These are phyloP conservation scores for Coemansia javaensis DNA, from an alignment of 192 early-diverging fungal species.

Conservation along the genomic window DNA sequence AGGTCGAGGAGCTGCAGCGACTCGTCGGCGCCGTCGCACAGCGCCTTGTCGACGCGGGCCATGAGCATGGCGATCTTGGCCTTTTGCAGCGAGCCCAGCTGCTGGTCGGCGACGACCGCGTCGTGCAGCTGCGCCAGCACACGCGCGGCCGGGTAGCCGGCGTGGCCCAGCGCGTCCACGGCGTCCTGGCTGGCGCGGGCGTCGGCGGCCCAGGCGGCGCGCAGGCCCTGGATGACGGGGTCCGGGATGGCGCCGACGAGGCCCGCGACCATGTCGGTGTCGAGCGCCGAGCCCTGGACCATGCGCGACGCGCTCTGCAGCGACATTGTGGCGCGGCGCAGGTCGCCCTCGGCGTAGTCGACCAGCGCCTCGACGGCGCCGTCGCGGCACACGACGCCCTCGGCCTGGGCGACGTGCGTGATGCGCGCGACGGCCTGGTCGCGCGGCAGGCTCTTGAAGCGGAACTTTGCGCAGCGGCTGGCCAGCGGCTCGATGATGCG, in stretches of 20 bases:
- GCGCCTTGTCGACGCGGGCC: slow-evolving; percentile 63
- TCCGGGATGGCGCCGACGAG: slow-evolving; percentile 74
- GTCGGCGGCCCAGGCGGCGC: slow-evolving; percentile 52
- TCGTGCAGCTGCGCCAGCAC: slow-evolving; percentile 74
- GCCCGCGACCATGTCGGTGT: slow-evolving; percentile 57
- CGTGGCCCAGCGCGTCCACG: slow-evolving; percentile 57
- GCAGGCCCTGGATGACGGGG: slow-evolving; percentile 56
- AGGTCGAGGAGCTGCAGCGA: slow-evolving; percentile 76
- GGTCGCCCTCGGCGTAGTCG: slow-evolving; percentile 77
- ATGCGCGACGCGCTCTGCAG: slow-evolving; percentile 79
- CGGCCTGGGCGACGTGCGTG: slow-evolving; percentile 58
- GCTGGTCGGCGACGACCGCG: slow-evolving; percentile 56
- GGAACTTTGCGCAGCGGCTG: slow-evolving; percentile 92
- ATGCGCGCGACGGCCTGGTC: slow-evolving; percentile 60
- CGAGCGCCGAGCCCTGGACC: slow-evolving; percentile 52
- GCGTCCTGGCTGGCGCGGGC: slow-evolving; percentile 51
- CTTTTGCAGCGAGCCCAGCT: slow-evolving; percentile 67
- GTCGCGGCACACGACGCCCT: slow-evolving; percentile 52
- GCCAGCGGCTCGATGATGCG: slow-evolving; percentile 92
- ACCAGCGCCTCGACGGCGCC: slow-evolving; percentile 61
- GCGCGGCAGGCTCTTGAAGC: slow-evolving; percentile 78
- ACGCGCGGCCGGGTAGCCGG: slow-evolving; percentile 73
- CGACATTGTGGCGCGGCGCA: slow-evolving; percentile 87
- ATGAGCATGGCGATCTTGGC: slow-evolving; percentile 62
- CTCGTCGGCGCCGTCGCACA: slow-evolving; percentile 88